Base-by-base conservation (phyloP, 164 flowering plant species). In the Macadamia integrifolia region DNA sequence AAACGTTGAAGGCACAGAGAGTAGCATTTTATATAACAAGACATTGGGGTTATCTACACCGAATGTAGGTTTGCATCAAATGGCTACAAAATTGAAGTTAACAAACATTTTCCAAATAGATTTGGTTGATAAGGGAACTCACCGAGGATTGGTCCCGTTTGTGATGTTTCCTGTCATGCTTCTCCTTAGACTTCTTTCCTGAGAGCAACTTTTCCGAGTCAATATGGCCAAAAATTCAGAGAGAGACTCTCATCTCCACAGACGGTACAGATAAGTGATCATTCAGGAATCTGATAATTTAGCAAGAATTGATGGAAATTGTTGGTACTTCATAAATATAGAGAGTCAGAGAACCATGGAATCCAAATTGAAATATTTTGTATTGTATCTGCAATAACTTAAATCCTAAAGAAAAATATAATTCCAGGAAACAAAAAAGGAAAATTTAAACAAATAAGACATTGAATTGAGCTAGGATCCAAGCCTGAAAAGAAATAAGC, bases 171-270 rank as follows among this genome's bases (percentile, higher is more conserved):
- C 71, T 60, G 70, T 74, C 79, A 77, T 75, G 84, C 75, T 81
- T 84, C 58, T 80, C 89, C 72, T 75, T 78, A 23, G 83, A 80
- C 74, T 84, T 82, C 78, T 83, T 81, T 32, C 82, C 89, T 88
- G 85, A 40, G 50, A 49, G 14, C 52, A 79, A 64, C 61, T 64
- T 49, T 49, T 63, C 13, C 64, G 61, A 46, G 50, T 46, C 50
- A 46, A 46, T 46, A 46, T 11, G 50, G 50, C 50, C 50, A 8
- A 46, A 46, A 9, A 46, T 46, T 8, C 50, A 11, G 1, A 42
- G 42, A 44, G 18, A 13, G 35, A 13, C 35, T 30, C 42, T 31
- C 58, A 52, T 11, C 1, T 1, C 12, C 15, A 62, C 12, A 61
- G 59, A 28, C 10, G 44, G 14, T n/a, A 49, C 1, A 32, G 23